Evolutionary conservation across 2,329 filamentous ascomycete genomes (phyloP).

Genomic region (Ascochyta fabae): DNA sequence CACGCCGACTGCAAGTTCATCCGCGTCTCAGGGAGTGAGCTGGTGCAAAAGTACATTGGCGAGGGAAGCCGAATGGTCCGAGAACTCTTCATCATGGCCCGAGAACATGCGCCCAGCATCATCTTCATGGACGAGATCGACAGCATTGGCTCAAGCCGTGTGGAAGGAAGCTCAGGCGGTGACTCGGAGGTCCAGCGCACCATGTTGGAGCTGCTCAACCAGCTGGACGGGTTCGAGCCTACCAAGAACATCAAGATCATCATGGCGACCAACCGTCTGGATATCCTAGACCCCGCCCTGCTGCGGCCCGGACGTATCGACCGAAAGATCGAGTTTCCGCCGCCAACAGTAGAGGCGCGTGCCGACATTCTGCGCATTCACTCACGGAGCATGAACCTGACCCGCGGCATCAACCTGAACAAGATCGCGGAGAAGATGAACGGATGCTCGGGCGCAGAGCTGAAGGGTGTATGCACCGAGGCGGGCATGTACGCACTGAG

Average conservation of each 20-base stretch:
- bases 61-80: constrained; percentile 98
- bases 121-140: constrained; percentile 99
- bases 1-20: constrained; percentile 99
- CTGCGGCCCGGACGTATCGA: constrained; percentile 97
- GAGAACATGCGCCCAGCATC: constrained; percentile 96
- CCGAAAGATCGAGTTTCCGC: constrained; percentile 98
- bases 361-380: constrained; percentile 98
- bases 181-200: constrained; percentile 98
- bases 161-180: constrained; percentile 92
- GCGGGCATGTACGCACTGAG: constrained; percentile 97
- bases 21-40: constrained; percentile 90
- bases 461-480: constrained; percentile 99
- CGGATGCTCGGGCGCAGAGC: constrained; percentile 93
- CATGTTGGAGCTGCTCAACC: constrained; percentile 97
- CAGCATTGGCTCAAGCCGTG: constrained; percentile 95
- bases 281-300: constrained; percentile 94
- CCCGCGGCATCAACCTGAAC: constrained; percentile 92
- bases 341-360: constrained; percentile 92
- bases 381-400: constrained; percentile 97
- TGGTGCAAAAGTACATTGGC: constrained; percentile 99
- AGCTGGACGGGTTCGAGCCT: constrained; percentile 97
- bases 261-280: constrained; percentile 98
- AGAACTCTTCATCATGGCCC: constrained; percentile 98
- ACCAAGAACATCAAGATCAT: constrained; percentile 99
- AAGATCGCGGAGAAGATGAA: constrained; percentile 99